A percentile compares a stretch with the other conserved stretches of the same genome.
Conservation (phyloP, 2,329 filamentous ascomycete genomes). For the Phyllosticta capitalensis region DNA sequence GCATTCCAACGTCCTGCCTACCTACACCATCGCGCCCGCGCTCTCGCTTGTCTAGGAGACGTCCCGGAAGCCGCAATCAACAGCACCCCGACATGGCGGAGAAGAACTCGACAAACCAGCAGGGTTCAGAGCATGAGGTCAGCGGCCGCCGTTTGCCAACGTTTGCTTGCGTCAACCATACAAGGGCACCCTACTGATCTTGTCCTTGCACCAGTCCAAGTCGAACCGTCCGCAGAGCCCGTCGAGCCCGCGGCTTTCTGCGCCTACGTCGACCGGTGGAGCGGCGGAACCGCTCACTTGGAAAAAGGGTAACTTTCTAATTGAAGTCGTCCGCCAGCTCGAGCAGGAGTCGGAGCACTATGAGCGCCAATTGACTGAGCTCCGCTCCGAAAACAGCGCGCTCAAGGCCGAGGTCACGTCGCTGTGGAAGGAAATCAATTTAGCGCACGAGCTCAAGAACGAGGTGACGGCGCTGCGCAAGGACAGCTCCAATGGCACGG, state of each 20-base stretch:
- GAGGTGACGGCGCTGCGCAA: not conserved
- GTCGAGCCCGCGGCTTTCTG: not conserved
- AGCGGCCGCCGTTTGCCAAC: not conserved
- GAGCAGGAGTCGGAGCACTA: not conserved
- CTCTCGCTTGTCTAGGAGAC: not conserved
- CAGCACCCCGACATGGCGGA: not conserved
- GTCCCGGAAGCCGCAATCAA: not conserved
- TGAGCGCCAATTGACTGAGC: not conserved
- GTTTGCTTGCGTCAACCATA: not conserved
- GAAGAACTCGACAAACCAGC: not conserved
- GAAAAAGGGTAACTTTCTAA: not conserved
- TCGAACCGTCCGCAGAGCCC: not conserved
- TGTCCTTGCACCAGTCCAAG: not conserved
- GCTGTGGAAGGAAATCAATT: not conserved
- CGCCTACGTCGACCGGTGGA: not conserved
- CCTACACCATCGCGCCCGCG: not conserved
- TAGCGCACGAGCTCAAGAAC: not conserved
- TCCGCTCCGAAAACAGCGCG: not conserved
- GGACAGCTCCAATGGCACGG: not conserved
- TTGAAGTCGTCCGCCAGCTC: not conserved
- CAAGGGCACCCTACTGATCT: not conserved
- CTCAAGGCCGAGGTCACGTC: not conserved
- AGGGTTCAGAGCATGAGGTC: not conserved
- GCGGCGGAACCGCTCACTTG: not conserved
- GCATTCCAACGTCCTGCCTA: not conserved